Evolutionary conservation across 768 basidiomycete genomes (phyloP).

Genomic region (Boletus tylopilopsis): DNA sequence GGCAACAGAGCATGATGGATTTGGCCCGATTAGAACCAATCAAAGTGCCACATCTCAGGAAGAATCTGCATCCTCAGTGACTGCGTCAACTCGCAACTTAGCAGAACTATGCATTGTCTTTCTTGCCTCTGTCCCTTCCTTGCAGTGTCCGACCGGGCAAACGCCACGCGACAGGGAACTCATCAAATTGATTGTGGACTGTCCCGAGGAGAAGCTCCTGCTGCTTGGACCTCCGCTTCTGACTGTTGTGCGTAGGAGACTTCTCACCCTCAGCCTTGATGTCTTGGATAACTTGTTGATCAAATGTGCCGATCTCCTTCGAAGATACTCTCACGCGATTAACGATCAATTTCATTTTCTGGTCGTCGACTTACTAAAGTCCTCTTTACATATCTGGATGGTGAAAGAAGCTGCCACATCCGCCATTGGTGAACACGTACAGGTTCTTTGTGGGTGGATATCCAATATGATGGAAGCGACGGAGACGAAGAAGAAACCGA

Average conservation of each 20-base stretch:
- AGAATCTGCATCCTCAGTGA: slow-evolving; percentile 26
- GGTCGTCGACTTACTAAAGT: slow-evolving; percentile 57
- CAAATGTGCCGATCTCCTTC: slow-evolving; percentile 49
- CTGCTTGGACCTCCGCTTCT: slow-evolving; percentile 56
- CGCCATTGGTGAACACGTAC: slow-evolving; percentile 43
- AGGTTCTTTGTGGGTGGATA: slow-evolving; percentile 53
- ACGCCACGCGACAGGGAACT: slow-evolving; percentile 61
- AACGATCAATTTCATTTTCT: slow-evolving; percentile 52
- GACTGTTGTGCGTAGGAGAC: slow-evolving; percentile 48
- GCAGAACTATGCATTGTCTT: slow-evolving; percentile 55
- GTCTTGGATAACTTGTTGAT: slow-evolving; percentile 53
- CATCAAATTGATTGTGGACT: slow-evolving; percentile 47
- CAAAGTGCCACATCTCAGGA: slow-evolving; percentile 30
- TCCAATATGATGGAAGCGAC: slow-evolving; percentile 38
- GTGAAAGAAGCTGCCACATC: slow-evolving; percentile 24
- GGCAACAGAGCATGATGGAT: slow-evolving; percentile 51
- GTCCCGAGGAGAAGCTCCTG: slow-evolving; percentile 53
- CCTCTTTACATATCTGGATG: slow-evolving; percentile 62
- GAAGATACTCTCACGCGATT: slow-evolving; percentile 50
- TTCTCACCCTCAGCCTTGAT: slow-evolving; percentile 48
- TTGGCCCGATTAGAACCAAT: slow-evolving; percentile 48
- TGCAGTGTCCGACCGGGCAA: slow-evolving; percentile 57
- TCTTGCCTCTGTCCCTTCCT: slow-evolving; percentile 56
- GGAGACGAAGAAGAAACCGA: slow-evolving; percentile 35
- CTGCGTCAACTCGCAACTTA: slow-evolving; percentile 33